Percentiles rank a stretch among this genome's conserved stretches.
phyloP scores from a whole-genome alignment of 257 asterid species.

The Asclepias syriaca region DNA sequence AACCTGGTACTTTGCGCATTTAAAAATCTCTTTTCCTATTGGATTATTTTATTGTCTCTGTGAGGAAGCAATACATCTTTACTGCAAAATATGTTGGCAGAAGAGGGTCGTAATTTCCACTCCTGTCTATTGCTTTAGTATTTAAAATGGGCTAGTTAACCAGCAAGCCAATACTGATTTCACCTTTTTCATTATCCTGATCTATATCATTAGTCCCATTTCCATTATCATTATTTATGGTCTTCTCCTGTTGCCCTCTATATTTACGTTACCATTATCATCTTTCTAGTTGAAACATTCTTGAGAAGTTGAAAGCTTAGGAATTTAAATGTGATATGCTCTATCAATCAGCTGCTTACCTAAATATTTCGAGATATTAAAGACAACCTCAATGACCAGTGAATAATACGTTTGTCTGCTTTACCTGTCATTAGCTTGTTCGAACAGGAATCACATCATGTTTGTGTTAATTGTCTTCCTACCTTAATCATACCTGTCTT shows the following conservation, averaged over 20 bases:
- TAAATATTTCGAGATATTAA: background rate
- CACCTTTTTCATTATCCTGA: background rate
- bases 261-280: background rate
- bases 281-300: background rate
- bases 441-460: too few relatives aligned
- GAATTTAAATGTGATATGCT: background rate
- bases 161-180: background rate
- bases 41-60: background rate
- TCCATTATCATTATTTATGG: background rate
- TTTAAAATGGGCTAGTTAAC: background rate
- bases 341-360: background rate
- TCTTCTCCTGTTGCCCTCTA: constrained; percentile 1
- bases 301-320: background rate
- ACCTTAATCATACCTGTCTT: too few relatives aligned
- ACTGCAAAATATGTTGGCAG: background rate
- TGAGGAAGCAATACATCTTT: background rate
- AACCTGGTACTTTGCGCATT: background rate
- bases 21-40: background rate
- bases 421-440: background rate
- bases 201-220: background rate
- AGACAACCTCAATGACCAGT: background rate
- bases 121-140: background rate
- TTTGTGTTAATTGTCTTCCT: constrained; percentile 4
- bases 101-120: background rate
- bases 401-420: background rate